Conservation (phyloP, 176 grass and related monocot genomes). For the Zea luxurians region DNA sequence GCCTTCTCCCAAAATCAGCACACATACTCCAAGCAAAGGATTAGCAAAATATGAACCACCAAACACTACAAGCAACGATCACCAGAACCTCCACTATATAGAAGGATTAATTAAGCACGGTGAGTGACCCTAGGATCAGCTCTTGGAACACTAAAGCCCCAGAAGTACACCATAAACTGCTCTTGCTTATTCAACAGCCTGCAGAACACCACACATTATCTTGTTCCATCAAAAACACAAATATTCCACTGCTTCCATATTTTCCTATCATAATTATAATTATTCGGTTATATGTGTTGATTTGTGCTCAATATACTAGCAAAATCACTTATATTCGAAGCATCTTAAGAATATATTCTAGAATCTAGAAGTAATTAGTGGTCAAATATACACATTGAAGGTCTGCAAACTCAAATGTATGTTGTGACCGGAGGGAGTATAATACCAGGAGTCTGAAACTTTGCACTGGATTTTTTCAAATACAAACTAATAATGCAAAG, state of each 20-base stretch:
- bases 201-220: neutral
- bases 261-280: neutral
- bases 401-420: neutral
- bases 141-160: neutral
- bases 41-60: neutral
- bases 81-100: neutral
- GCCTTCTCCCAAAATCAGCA: neutral
- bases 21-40: neutral
- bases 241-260: neutral
- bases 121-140: neutral
- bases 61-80: neutral
- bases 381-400: neutral
- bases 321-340: neutral
- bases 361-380: neutral
- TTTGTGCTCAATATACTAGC: neutral
- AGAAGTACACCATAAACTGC: neutral
- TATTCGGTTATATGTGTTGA: neutral
- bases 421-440: neutral
- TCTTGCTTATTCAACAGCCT: neutral
- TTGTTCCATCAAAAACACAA: neutral
- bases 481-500: neutral
- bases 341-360: neutral
- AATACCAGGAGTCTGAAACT: neutral
- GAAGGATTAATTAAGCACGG: neutral
- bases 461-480: neutral